Percentiles rank a stretch among this genome's conserved stretches.
These are phyloP conservation scores for Phyllosticta paracitricarpa DNA, from an alignment of 2,329 filamentous ascomycete species.

Conservation along the genomic window DNA sequence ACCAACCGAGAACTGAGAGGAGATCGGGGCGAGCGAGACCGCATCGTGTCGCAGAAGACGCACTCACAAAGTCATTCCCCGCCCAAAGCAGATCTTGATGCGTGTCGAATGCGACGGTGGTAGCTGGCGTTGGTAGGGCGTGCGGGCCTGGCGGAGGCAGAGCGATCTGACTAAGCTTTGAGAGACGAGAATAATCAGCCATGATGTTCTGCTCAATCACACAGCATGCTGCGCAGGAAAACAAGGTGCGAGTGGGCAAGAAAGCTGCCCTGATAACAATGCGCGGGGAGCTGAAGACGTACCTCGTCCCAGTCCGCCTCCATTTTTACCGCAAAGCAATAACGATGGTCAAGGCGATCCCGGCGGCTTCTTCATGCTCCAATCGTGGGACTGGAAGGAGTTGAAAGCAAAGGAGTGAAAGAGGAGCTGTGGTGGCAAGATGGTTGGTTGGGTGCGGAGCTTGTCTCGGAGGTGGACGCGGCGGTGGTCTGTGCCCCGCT, in stretches of 20 bases:
- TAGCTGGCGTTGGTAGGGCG: slow-evolving; percentile 58
- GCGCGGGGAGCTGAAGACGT: slow-evolving; percentile 12
- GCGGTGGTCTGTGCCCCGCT: background rate
- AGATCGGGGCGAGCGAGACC: background rate
- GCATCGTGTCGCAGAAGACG: background rate
- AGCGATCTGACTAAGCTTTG: slow-evolving; percentile 68
- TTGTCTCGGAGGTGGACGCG: slow-evolving; percentile 1
- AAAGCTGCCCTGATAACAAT: background rate
- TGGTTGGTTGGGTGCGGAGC: background rate
- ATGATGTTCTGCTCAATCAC: background rate
- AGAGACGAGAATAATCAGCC: slow-evolving; percentile 1
- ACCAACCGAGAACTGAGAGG: background rate
- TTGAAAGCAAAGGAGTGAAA: background rate
- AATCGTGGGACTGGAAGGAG: background rate
- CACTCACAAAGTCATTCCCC: slow-evolving; percentile 75
- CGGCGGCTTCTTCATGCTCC: slow-evolving; percentile 8
- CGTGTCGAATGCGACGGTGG: slow-evolving; percentile 80
- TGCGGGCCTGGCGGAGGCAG: slow-evolving; percentile 68
- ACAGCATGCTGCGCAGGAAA: background rate
- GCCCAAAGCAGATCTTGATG: slow-evolving; percentile 85
- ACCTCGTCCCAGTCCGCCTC: slow-evolving; percentile 45
- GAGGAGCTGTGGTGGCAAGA: background rate
- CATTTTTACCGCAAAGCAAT: slow-evolving; percentile 25
- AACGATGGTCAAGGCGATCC: background rate
- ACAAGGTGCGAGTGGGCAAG: background rate